A percentile compares a stretch with the other conserved stretches of the same genome.
These are phyloP conservation scores for Fraxinus nigra DNA, from an alignment of 305 asterid species.

Conservation along the genomic window DNA sequence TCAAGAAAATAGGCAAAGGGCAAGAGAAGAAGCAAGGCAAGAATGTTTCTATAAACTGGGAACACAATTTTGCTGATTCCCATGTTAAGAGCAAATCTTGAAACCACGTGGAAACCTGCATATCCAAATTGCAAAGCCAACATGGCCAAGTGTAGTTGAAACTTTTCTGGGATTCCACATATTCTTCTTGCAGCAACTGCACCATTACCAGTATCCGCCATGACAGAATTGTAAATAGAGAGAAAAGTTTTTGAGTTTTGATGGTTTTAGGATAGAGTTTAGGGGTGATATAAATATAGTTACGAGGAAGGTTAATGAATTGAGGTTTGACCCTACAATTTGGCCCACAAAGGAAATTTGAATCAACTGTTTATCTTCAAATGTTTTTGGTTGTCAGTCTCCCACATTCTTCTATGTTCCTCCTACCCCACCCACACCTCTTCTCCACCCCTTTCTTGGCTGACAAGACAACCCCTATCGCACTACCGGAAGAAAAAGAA, in stretches of 20 bases:
- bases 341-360: conserved; percentile 17
- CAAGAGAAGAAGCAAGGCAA: conserved; percentile 77
- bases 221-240: conserved; percentile 13
- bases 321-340: conserved; percentile 27
- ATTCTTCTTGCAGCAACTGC: conserved; percentile 40
- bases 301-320: conserved; percentile 17
- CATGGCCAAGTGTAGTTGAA: conserved; percentile 88
- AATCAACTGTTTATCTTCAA: neutral
- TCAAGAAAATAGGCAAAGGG: conserved; percentile 97
- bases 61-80: conserved; percentile 96
- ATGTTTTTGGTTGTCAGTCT: neutral
- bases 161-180: conserved; percentile 74
- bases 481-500: conserved; percentile 36
- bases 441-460: conserved; percentile 10
- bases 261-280: conserved; percentile 36
- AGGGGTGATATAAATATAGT: conserved; percentile 65
- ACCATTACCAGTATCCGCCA: conserved; percentile 63
- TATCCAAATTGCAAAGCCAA: conserved; percentile 88
- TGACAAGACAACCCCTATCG: conserved; percentile 66
- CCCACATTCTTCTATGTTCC: conserved; percentile 2
- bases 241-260: conserved; percentile 18
- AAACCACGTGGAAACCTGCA: conserved; percentile 95
- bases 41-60: conserved; percentile 84
- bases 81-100: conserved; percentile 93
- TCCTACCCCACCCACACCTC: neutral